Conservation (phyloP, 2,329 filamentous ascomycete genomes). For the Monosporascus sp. region DNA sequence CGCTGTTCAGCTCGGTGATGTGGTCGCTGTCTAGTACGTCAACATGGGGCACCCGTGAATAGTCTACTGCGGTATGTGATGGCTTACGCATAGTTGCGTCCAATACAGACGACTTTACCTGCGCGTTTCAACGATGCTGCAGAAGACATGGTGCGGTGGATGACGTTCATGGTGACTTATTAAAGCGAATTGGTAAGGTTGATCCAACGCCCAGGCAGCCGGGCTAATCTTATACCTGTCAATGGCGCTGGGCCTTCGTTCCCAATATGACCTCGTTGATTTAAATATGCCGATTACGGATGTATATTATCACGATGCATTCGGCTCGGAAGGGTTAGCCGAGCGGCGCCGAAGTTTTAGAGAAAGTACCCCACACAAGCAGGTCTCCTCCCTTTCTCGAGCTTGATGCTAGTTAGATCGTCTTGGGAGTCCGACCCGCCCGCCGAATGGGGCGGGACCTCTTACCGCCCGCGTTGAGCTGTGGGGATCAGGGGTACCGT, state of each 20-base stretch:
- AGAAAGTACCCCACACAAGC: not conserved
- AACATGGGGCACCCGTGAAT: not conserved
- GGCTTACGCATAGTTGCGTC: constrained; percentile 87
- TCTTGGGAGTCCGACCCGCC: too few relatives aligned
- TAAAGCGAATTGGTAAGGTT: not conserved
- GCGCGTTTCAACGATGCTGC: constrained; percentile 47
- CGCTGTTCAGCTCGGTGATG: constrained; percentile 84
- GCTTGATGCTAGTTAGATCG: not conserved
- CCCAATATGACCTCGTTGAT: too few relatives aligned
- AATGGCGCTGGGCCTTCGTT: too few relatives aligned
- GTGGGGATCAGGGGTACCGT: too few relatives aligned
- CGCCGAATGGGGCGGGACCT: too few relatives aligned
- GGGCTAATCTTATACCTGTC: too few relatives aligned
- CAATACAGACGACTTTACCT: constrained; percentile 84
- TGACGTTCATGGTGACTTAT: constrained; percentile 24
- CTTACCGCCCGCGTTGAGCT: too few relatives aligned
- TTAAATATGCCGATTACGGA: not conserved
- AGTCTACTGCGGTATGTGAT: too few relatives aligned
- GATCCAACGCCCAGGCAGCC: not conserved
- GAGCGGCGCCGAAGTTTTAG: not conserved
- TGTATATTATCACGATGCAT: not conserved
- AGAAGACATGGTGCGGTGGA: constrained; percentile 32
- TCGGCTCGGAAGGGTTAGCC: not conserved
- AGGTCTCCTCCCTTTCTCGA: not conserved
- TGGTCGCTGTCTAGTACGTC: constrained; percentile 61